Base-by-base conservation (phyloP, 169 alveolate genomes). In the Perkinsus olseni region DNA sequence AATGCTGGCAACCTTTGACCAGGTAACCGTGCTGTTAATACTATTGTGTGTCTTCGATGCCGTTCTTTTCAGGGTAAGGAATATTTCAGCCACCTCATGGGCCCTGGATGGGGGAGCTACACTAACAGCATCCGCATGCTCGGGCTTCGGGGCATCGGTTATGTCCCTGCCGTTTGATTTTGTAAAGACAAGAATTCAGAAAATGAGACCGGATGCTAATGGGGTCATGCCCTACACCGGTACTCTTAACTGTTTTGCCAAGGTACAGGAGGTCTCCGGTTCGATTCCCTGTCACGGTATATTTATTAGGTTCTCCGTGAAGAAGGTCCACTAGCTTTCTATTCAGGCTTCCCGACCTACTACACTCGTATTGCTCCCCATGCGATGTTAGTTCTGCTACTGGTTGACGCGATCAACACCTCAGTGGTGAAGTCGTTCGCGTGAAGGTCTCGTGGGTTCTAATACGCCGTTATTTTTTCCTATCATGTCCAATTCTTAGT, bases 341-440 rank as follows among this genome's bases (percentile, higher is more conserved):
- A 98, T 96, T 97, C 98, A 38, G 99, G 99, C 39, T 98, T 98
- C 95, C 96, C 98, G 51, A 98, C 99, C 28, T 99, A 98, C 95
- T 97, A 98, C 94, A 96, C 97, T 38, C 98, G 99, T 91, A 97
- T 98, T 31, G 99, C 99, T 13, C 99, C 99, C 0, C 99, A 99
- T 93, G 98, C 98, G 20, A 97, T 98, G 97, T 28, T 62, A 13
- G 82, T 62, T 28, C 82, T 62, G 82, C 28, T 62, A 62, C 82
- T 62, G 1, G 82, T 62, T 28, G 82, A 62, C 34, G 31, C 31
- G 28, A 62, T 62, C 31, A 62, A 62, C 82, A 62, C 82, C 82
- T 62, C 82, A 62, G 82, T 62, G 82, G 82, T 62, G 28, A 62
- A 24, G 34, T 62, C 82, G 17, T 62, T 62, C 82, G 82, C 82